phyloP scores from a whole-genome alignment of 1,284 basidiomycete genomes.

The Fomitopsis schrenkii region DNA sequence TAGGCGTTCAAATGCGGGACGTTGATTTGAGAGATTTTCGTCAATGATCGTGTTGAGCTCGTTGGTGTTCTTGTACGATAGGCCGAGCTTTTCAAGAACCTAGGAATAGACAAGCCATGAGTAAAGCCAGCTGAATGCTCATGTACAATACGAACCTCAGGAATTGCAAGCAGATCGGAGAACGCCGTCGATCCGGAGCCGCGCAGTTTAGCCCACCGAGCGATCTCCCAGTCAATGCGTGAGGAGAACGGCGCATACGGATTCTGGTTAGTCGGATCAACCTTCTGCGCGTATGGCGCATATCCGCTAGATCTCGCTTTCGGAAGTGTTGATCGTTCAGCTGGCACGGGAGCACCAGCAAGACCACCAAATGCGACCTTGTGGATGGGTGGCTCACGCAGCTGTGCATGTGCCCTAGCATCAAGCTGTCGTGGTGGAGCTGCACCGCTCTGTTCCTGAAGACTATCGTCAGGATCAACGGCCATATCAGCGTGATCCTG shows the following conservation, averaged over 20 bases:
- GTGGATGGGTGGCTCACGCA: too few relatives aligned
- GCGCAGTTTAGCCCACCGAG: conserved; percentile 16
- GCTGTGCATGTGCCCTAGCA: too few relatives aligned
- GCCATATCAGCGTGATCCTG: too few relatives aligned
- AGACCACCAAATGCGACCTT: too few relatives aligned
- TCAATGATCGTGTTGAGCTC: conserved; percentile 1
- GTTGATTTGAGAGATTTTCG: neutral
- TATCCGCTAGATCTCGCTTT: too few relatives aligned
- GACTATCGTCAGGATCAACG: too few relatives aligned
- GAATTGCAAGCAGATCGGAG: conserved; percentile 14
- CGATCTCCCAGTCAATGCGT: conserved; percentile 17
- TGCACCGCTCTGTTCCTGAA: too few relatives aligned
- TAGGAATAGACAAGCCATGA: too few relatives aligned
- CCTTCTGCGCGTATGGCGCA: too few relatives aligned
- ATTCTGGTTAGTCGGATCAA: conserved; percentile 1
- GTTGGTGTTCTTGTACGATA: neutral
- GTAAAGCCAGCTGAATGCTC: neutral
- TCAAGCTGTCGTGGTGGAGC: too few relatives aligned
- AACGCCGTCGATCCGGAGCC: conserved; percentile 18
- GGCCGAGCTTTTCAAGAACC: neutral
- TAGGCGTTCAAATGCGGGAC: neutral
- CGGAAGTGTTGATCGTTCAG: too few relatives aligned
- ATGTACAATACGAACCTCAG: conserved; percentile 9
- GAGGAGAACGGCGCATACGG: conserved; percentile 16
- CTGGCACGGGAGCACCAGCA: too few relatives aligned